Evolutionary conservation across 2,329 filamentous ascomycete species (phyloP), one percentile per base, ranked within the genome.

Genomic region (Lomentospora prolificans): DNA sequence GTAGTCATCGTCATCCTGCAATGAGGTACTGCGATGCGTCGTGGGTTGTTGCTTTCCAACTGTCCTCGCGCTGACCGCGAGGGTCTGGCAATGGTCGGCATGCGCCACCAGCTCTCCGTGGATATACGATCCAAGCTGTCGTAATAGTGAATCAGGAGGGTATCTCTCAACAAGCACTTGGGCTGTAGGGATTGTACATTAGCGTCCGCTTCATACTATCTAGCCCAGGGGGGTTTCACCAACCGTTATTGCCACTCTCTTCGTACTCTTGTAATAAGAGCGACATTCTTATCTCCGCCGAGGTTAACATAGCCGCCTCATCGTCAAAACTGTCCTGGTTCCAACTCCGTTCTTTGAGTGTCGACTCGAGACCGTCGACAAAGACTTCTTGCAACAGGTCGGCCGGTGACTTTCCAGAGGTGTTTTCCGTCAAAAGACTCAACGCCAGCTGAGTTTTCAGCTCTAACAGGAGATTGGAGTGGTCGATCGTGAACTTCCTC

Each of bases 371-470:
- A 3, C 85, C 72, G 7, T 76, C 70, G 5, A 77, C 73, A 33
- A 89, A 74, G 3, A 81, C 73, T 55, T 82, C 77, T 9, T 77
- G 75, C 14, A 85, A 65, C 17, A 77, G 70, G 14, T 81, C 77
- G 12, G 81, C 79, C 12, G 73, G 70, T 14, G 64, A 63, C 53
- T 81, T 68, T 14, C 74, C 77, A 55, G 77, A 79, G 1, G 75
- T 70, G 51, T 78, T 67, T 5, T 70, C 70, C 44, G 76, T 71
- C 19, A 86, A 69, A 9, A 74, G 73, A 50, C 77, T 70, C 57
- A 87, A 82, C 52, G 85, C 68, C 57, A 69, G 64, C 51, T 76
- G 74, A 0, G 73, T 75, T 61, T 75, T 78, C 57, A 78, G 69
- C n/a, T 67, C 70, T 19, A 79, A 62, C 50, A 75, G 73, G 2